These are phyloP conservation scores for Chloranthus sessilifolius DNA, from an alignment of 164 flowering plant genomes.

Conservation along the genomic window DNA sequence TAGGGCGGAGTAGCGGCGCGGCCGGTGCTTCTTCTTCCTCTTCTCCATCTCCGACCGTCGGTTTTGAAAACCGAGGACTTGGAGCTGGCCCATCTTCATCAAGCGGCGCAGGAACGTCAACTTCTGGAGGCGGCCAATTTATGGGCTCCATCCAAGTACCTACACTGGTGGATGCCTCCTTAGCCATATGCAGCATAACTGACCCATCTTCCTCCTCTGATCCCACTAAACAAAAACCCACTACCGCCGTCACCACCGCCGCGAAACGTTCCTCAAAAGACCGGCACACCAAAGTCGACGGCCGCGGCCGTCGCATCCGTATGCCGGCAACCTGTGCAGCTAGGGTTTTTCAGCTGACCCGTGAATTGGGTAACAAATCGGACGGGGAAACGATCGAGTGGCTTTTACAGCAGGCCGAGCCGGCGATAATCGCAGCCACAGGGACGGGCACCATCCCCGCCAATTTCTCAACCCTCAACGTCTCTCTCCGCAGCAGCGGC, in stretches of 20 bases:
- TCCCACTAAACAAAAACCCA: too few relatives aligned
- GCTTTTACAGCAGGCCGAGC: slow-evolving; percentile 83
- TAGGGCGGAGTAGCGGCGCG: not conserved
- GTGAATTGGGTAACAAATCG: slow-evolving; percentile 72
- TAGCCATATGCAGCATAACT: slow-evolving; percentile 32
- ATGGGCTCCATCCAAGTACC: slow-evolving; percentile 39
- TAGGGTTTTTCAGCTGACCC: slow-evolving; percentile 69
- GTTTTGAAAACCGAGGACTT: slow-evolving; percentile 25
- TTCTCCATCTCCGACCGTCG: slow-evolving; percentile 21
- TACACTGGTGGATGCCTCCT: slow-evolving; percentile 49
- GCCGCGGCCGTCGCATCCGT: slow-evolving; percentile 70
- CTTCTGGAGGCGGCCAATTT: slow-evolving; percentile 15
- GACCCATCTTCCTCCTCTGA: too few relatives aligned
- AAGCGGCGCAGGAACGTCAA: not conserved
- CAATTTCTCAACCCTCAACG: slow-evolving; percentile 62
- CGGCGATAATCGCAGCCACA: slow-evolving; percentile 77
- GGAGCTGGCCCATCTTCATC: slow-evolving; percentile 9
- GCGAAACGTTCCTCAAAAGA: slow-evolving; percentile 64
- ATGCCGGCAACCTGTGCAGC: slow-evolving; percentile 90
- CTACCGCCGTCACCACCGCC: too few relatives aligned
- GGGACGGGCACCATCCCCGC: slow-evolving; percentile 91
- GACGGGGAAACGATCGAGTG: slow-evolving; percentile 85
- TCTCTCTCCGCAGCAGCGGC: slow-evolving; percentile 61
- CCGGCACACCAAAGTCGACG: slow-evolving; percentile 80
- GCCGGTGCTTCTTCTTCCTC: slow-evolving; percentile 20